Conservation (phyloP, 2,329 filamentous ascomycete genomes). For the Calonectria ilicicola region DNA sequence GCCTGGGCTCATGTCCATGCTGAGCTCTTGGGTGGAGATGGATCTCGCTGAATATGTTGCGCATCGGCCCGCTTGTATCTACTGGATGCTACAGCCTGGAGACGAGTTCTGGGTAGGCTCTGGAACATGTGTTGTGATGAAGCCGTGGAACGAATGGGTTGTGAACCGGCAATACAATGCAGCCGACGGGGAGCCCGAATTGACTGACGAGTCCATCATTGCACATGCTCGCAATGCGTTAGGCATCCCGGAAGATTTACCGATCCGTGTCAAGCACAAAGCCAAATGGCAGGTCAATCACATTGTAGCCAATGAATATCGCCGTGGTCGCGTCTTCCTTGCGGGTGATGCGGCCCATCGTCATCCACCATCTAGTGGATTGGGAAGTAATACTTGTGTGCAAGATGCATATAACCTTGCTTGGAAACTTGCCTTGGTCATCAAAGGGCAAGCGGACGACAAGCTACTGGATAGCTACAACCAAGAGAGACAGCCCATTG, state of each 20-base stretch:
- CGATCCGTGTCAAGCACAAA: neutral
- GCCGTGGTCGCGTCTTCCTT: neutral
- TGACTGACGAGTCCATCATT: neutral
- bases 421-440: neutral
- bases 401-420: neutral
- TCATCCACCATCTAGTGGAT: neutral
- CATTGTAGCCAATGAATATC: neutral
- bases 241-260: neutral
- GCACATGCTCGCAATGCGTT: neutral
- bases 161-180: neutral
- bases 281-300: constrained; percentile 2
- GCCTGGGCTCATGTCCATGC: constrained; percentile 4
- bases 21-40: neutral
- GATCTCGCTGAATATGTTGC: neutral
- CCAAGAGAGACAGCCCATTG: neutral
- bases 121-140: neutral
- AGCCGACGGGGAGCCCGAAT: neutral
- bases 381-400: neutral
- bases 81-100: neutral
- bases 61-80: neutral
- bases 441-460: neutral
- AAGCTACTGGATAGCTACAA: neutral
- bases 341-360: neutral
- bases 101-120: neutral
- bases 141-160: neutral